Evolutionary conservation across 352 stramenopile genomes (phyloP), one percentile per base, ranked within the genome.

Genomic region (Achlya hypogyna): DNA sequence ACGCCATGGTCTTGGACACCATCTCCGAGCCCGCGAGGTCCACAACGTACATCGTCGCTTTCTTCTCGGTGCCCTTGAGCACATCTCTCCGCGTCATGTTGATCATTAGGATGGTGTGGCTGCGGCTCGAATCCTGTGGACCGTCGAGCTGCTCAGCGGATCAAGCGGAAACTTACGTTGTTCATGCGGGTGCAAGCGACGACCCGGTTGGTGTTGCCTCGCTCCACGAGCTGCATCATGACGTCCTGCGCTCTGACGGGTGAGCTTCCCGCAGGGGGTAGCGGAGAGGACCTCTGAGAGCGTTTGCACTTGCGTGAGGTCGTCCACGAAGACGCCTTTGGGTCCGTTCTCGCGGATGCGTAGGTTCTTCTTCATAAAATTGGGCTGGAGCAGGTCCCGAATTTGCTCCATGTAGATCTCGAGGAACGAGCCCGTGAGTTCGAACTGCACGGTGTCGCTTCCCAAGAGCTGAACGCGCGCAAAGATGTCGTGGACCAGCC

Each of bases 371-470:
- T 38, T 62, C 10, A 56, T 56, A 56, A 56, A 56, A 20, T 56
- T 56, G 29, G 65, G 9, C 20, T 70, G 63, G 3, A 93, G 70
- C 25, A 95, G 63, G 53, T 95, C 86, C 9, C 82, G 81, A 32
- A 95, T 86, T 42, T 89, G 78, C 69, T 95, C 86, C 83, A 93
- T 91, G 76, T 95, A 95, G 35, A 95, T 94, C 72, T 95, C 86
- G 6, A 95, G 76, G 70, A 93, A 89, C 1, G 83, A 92, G 31
- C 81, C 75, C 14, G 64, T 79, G 51, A 91, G 69, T 35, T 89
- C 78, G 29, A 88, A 76, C 20, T 65, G 49, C 1, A 65, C 20
- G 53, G 60, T 25, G 47, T 65, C 53, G 16, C 40, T 45, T 70
- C 77, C 65, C 58, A 63, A 5, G 42, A 32, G 23, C 2, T 75